Conservation (phyloP, 257 asterid species). For the Jaltomata sinuosa region DNA sequence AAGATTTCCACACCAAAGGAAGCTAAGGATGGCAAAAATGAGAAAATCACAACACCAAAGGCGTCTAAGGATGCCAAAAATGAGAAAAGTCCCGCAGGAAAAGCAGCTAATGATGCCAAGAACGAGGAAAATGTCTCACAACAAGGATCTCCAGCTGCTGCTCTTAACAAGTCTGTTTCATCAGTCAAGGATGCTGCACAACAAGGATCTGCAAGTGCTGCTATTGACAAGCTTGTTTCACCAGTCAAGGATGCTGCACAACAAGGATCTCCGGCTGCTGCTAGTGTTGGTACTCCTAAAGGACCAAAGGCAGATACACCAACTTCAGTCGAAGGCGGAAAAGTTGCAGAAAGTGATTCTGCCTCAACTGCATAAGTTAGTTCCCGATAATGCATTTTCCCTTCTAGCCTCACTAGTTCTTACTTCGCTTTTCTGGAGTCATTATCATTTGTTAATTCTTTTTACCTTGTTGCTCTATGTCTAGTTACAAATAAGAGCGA, state of each 20-base stretch:
- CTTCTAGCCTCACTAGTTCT: neutral
- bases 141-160: constrained; percentile 4
- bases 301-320: constrained; percentile 16
- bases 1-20: constrained; percentile 9
- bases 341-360: constrained; percentile 22
- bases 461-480: neutral
- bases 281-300: constrained; percentile 13
- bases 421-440: neutral
- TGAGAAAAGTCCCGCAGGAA: constrained; percentile 4
- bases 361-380: constrained; percentile 10
- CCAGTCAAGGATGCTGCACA: constrained; percentile 10
- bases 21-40: constrained; percentile 10
- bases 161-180: constrained; percentile 1
- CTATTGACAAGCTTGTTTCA: constrained; percentile 17
- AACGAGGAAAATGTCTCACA: constrained; percentile 3
- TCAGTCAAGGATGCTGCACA: constrained; percentile 6
- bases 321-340: constrained; percentile 17
- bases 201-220: constrained; percentile 5
- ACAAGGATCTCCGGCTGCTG: constrained; percentile 3
- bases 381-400: neutral
- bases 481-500: neutral
- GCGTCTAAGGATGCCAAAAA: constrained; percentile 7
- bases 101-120: neutral
- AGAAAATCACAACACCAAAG: constrained; percentile 11
- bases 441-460: neutral